Evolutionary conservation across 2,329 filamentous ascomycete genomes (phyloP).

Genomic region (Fusarium mundagurra): DNA sequence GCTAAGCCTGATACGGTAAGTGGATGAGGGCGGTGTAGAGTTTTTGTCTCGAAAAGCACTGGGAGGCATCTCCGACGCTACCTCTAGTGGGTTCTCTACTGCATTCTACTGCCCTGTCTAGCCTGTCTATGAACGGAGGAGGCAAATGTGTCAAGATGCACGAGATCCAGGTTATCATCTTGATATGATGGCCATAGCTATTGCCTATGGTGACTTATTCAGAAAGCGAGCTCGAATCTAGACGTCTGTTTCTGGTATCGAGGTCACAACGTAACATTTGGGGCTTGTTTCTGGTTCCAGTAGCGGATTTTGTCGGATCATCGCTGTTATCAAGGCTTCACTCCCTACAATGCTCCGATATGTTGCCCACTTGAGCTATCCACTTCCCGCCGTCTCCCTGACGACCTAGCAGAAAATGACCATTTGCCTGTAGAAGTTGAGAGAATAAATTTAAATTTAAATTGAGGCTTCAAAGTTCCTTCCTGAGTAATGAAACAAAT

Average conservation of each 20-base stretch:
- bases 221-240: not conserved
- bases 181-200: not conserved
- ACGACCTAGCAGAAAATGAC: slow-evolving; percentile 12
- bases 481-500: not conserved
- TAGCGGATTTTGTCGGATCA: slow-evolving; percentile 34
- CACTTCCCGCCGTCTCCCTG: slow-evolving; percentile 41
- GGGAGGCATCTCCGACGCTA: slow-evolving; percentile 31
- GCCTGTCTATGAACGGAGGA: not conserved
- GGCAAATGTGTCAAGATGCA: slow-evolving; percentile 17
- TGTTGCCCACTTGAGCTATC: slow-evolving; percentile 26
- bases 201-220: not conserved
- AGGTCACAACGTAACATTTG: not conserved
- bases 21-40: slow-evolving; percentile 43
- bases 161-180: not conserved
- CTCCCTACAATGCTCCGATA: slow-evolving; percentile 14
- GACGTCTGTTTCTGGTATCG: not conserved
- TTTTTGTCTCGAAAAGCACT: slow-evolving; percentile 22
- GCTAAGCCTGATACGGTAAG: slow-evolving; percentile 33
- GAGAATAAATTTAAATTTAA: not conserved
- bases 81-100: not conserved
- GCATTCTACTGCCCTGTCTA: slow-evolving; percentile 4
- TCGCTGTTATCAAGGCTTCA: slow-evolving; percentile 18
- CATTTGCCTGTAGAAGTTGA: not conserved
- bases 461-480: not conserved
- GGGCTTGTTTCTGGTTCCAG: slow-evolving; percentile 16